phyloP scores from a whole-genome alignment of 441 rosid genomes.

The Mallotus repandus region DNA sequence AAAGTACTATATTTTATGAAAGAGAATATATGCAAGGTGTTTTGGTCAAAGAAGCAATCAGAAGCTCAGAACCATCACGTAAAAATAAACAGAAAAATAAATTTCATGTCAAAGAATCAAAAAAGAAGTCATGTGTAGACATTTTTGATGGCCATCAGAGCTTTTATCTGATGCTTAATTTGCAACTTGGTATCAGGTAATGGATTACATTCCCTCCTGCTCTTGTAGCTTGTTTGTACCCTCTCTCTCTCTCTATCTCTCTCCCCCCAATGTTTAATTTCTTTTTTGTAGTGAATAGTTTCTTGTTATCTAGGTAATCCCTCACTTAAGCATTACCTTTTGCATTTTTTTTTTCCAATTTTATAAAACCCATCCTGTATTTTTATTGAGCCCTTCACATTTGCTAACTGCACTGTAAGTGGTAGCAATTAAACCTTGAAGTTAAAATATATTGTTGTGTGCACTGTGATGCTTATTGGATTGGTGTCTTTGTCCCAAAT shows the following conservation, averaged over 20 bases:
- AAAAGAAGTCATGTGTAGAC: conserved; percentile 44
- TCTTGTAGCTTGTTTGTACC: neutral
- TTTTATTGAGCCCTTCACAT: neutral
- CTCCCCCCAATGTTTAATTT: neutral
- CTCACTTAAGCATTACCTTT: neutral
- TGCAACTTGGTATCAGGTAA: conserved; percentile 98
- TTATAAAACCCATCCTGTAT: neutral
- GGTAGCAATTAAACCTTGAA: neutral
- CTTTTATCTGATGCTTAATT: conserved; percentile 78
- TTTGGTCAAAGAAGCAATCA: conserved; percentile 62
- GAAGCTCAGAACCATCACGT: conserved; percentile 37
- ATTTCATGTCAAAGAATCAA: conserved; percentile 43
- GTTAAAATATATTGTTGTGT: neutral
- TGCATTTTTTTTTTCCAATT: neutral
- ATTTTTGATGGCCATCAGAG: conserved; percentile 51
- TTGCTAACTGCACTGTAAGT: neutral
- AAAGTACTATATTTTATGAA: conserved; percentile 53
- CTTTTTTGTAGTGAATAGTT: neutral
- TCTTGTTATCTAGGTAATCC: neutral
- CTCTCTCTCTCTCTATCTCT: neutral
- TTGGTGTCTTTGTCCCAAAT: neutral
- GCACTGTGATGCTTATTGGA: conserved; percentile 1
- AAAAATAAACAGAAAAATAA: conserved; percentile 48
- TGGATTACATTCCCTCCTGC: conserved; percentile 6
- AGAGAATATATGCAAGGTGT: conserved; percentile 97